Evolutionary conservation across 139 green algal species (phyloP).

Genomic region (Nannochloris sp.): DNA sequence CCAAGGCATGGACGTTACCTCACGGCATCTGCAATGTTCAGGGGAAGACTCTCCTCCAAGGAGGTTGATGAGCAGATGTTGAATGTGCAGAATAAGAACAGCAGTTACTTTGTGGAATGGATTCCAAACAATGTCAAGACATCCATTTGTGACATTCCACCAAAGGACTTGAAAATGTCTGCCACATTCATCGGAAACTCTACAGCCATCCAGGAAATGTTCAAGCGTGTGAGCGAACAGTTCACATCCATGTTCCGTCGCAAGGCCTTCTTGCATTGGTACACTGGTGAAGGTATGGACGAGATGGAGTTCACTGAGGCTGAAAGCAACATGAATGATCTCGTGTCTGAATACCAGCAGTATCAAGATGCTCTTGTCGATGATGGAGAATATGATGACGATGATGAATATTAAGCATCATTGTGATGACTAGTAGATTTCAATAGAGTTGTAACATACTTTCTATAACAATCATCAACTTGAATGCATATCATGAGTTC

Average conservation of each 20-base stretch:
- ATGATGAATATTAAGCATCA: constrained; percentile 7
- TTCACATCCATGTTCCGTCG: constrained; percentile 97
- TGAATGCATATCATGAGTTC: too few relatives aligned
- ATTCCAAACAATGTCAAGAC: constrained; percentile 99
- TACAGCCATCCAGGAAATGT: constrained; percentile 89
- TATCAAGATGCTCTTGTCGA: constrained; percentile 49
- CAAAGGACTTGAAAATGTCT: constrained; percentile 91
- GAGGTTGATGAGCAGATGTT: constrained; percentile 93
- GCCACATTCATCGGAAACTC: constrained; percentile 95
- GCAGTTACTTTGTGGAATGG: constrained; percentile 95
- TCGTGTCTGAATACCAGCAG: constrained; percentile 83
- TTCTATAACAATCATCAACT: neutral
- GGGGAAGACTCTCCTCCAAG: constrained; percentile 78
- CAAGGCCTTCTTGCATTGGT: constrained; percentile 97
- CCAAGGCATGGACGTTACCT: constrained; percentile 91
- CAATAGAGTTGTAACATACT: constrained; percentile 5
- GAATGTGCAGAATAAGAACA: constrained; percentile 66
- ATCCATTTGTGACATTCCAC: constrained; percentile 91
- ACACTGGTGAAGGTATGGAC: constrained; percentile 96
- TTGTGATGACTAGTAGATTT: neutral
- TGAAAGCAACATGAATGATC: constrained; percentile 85
- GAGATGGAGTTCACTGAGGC: constrained; percentile 99
- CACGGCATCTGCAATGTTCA: constrained; percentile 80
- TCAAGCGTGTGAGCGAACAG: constrained; percentile 81
- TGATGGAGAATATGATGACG: constrained; percentile 8